Evolutionary conservation across 305 asterid genomes (phyloP).

Genomic region (Withania somnifera): DNA sequence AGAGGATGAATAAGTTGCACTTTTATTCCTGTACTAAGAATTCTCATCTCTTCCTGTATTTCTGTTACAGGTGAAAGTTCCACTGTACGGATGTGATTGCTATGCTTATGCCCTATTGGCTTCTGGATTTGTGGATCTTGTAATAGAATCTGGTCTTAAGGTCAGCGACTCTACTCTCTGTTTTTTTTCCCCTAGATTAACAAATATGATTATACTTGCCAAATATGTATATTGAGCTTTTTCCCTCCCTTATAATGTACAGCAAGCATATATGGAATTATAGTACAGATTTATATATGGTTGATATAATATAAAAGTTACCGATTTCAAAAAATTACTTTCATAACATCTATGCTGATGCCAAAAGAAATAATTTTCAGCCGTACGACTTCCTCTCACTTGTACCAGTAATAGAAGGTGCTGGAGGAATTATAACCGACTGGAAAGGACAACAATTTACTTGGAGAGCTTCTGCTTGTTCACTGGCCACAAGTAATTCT

Average conservation of each 20-base stretch:
- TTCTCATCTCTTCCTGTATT: neutral
- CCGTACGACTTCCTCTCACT: conserved; percentile 91
- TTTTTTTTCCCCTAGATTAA: neutral
- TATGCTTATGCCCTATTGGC: conserved; percentile 95
- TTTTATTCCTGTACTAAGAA: neutral
- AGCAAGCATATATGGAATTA: neutral
- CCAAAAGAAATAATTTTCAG: conserved; percentile 28
- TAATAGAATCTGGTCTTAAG: conserved; percentile 91
- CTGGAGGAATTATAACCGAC: conserved; percentile 84
- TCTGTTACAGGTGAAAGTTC: conserved; percentile 76
- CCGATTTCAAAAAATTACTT: no score
- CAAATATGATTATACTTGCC: neutral
- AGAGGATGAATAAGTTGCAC: neutral
- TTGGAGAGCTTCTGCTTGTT: conserved; percentile 75
- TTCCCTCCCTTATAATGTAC: neutral
- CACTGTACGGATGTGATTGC: conserved; percentile 94
- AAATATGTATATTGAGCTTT: neutral
- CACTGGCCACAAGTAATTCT: conserved; percentile 43
- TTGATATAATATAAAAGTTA: no score
- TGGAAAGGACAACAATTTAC: conserved; percentile 63
- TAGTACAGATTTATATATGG: no score
- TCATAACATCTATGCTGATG: conserved; percentile 1
- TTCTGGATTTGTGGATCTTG: conserved; percentile 85
- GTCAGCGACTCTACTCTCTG: conserved; percentile 19
- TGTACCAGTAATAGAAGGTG: conserved; percentile 90